These are phyloP conservation scores for Fusarium miscanthi DNA, from an alignment of 2,329 filamentous ascomycete genomes.

Conservation along the genomic window DNA sequence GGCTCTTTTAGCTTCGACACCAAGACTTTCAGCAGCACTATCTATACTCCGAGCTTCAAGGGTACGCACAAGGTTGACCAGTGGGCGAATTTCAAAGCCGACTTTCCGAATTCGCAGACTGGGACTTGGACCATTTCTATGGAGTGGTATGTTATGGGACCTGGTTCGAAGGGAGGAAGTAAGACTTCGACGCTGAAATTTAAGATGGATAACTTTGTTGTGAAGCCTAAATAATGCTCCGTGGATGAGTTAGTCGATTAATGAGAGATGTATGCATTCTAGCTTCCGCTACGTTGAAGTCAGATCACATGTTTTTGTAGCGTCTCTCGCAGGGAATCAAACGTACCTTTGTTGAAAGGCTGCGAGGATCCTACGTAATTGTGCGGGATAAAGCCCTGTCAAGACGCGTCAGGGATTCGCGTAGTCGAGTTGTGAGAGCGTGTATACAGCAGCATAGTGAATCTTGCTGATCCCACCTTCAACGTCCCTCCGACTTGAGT, in stretches of 20 bases:
- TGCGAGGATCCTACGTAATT: too few relatives aligned
- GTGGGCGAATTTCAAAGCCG: neutral
- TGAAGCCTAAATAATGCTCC: neutral
- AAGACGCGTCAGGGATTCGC: too few relatives aligned
- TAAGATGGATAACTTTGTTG: constrained; percentile 5
- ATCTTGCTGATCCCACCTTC: too few relatives aligned
- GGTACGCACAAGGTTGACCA: neutral
- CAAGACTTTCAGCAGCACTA: neutral
- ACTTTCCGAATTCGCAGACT: constrained; percentile 1
- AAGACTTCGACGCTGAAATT: neutral
- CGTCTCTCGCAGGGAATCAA: too few relatives aligned
- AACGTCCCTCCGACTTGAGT: too few relatives aligned
- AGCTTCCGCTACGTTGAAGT: too few relatives aligned
- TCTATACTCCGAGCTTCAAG: neutral
- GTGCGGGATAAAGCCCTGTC: too few relatives aligned
- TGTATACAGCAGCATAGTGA: too few relatives aligned
- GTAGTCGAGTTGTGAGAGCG: too few relatives aligned
- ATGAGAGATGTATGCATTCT: neutral
- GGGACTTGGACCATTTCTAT: constrained; percentile 3
- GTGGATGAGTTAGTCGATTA: rapidly evolving
- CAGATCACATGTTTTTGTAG: neutral
- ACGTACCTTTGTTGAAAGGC: too few relatives aligned
- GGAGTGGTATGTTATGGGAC: neutral
- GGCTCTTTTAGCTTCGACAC: neutral
- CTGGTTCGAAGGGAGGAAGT: rapidly evolving